Conservation (phyloP, 1,284 basidiomycete species). For the Porodaedalea pini region DNA sequence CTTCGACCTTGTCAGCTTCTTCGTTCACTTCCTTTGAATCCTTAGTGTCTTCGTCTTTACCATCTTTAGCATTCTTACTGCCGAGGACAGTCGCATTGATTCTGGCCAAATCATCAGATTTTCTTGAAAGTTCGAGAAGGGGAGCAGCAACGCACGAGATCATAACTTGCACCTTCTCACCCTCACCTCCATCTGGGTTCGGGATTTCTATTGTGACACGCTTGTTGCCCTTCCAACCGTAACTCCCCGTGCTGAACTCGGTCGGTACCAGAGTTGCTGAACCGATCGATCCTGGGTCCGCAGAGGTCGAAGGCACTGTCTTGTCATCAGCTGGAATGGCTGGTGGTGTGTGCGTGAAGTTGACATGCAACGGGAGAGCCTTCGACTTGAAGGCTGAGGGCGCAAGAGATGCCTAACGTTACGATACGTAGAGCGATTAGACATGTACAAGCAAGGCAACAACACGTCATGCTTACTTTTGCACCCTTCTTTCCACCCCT, state of each 20-base stretch:
- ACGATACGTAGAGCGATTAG: neutral
- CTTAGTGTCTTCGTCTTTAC: constrained; percentile 32
- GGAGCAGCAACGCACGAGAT: constrained; percentile 51
- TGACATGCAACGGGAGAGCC: constrained; percentile 65
- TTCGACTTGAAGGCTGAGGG: constrained; percentile 55
- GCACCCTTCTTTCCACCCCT: constrained; percentile 38
- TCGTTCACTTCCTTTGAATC: constrained; percentile 25
- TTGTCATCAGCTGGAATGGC: constrained; percentile 39
- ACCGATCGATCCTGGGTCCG: constrained; percentile 63
- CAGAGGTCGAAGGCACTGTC: constrained; percentile 33
- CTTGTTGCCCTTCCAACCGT: constrained; percentile 78
- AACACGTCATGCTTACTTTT: constrained; percentile 37
- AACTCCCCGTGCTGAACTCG: constrained; percentile 68
- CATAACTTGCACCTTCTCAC: constrained; percentile 70
- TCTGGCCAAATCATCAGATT: constrained; percentile 33
- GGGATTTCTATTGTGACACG: constrained; percentile 61
- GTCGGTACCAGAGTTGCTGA: constrained; percentile 52
- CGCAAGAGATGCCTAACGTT: constrained; percentile 43
- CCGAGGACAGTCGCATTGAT: constrained; percentile 75
- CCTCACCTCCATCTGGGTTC: constrained; percentile 46
- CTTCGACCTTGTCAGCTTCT: constrained; percentile 8
- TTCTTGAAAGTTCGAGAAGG: neutral
- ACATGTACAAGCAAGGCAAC: neutral
- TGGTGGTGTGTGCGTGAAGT: constrained; percentile 65
- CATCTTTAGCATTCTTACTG: constrained; percentile 57